These are phyloP conservation scores for peach (Prunus persica) DNA, from an alignment of 306 rosid genomes.

Conservation along the genomic window DNA sequence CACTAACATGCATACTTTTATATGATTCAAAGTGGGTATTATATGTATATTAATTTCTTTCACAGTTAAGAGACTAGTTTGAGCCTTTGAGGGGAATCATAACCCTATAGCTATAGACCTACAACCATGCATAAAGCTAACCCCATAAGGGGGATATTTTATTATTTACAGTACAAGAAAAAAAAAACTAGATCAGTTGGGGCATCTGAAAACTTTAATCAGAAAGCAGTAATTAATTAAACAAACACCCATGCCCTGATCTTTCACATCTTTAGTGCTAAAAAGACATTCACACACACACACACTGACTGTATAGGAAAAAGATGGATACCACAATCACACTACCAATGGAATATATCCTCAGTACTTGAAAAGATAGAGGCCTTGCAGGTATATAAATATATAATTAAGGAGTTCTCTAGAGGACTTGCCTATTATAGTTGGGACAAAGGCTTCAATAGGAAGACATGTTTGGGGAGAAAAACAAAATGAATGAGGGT, in stretches of 20 bases:
- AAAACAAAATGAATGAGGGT: too few species aligned
- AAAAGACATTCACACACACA: background rate
- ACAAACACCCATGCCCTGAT: background rate
- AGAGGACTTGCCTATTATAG: too few species aligned
- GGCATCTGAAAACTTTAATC: background rate
- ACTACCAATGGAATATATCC: conserved; percentile 6
- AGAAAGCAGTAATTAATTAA: background rate
- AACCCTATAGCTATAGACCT: conserved; percentile 1
- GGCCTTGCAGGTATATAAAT: background rate
- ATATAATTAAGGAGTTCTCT: background rate
- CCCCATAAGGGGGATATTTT: conserved; percentile 3
- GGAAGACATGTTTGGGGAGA: too few species aligned
- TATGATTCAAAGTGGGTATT: background rate
- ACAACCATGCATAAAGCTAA: background rate
- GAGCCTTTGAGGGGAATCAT: background rate
- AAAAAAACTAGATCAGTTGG: background rate
- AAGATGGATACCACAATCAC: background rate
- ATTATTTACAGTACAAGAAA: background rate
- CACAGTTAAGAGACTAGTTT: background rate
- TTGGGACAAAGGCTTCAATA: too few species aligned
- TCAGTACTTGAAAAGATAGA: conserved; percentile 2
- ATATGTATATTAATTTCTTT: background rate
- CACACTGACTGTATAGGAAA: background rate
- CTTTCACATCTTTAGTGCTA: background rate
- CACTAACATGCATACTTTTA: background rate